Percentiles rank a stretch among this genome's conserved stretches.
Evolutionary conservation across 2,329 filamentous ascomycete species (phyloP).

Genomic region (Shiraia sp.): DNA sequence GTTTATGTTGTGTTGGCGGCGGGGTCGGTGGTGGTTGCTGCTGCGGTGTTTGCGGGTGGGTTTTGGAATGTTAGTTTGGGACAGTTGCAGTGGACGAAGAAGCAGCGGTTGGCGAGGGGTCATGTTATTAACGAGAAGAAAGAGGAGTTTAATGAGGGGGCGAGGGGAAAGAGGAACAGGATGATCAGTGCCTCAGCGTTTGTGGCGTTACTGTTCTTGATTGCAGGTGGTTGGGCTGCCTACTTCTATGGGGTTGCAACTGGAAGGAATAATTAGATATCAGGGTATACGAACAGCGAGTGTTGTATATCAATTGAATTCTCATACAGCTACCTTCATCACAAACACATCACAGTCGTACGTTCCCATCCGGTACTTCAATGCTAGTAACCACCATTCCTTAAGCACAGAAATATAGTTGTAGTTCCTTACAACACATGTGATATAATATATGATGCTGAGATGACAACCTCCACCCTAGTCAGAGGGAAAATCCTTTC

Average conservation of each 20-base stretch:
- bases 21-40: constrained; percentile 53
- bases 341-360: no score
- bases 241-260: constrained; percentile 66
- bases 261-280: constrained; percentile 51
- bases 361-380: no score
- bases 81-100: constrained; percentile 62
- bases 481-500: no score
- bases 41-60: constrained; percentile 46
- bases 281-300: no score
- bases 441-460: no score
- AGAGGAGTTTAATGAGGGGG: constrained; percentile 43
- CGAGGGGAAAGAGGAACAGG: constrained; percentile 44
- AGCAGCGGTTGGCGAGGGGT: constrained; percentile 54
- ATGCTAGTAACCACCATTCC: no score
- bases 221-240: constrained; percentile 58
- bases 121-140: constrained; percentile 51
- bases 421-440: no score
- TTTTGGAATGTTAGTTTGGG: constrained; percentile 50
- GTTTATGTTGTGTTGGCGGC: constrained; percentile 61
- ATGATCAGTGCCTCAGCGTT: constrained; percentile 50
- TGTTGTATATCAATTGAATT: no score
- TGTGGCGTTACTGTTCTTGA: constrained; percentile 49
- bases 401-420: no score
- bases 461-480: no score
- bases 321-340: no score